Evolutionary conservation across 768 basidiomycete genomes (phyloP).

Genomic region (Lactifluus subvellereus): DNA sequence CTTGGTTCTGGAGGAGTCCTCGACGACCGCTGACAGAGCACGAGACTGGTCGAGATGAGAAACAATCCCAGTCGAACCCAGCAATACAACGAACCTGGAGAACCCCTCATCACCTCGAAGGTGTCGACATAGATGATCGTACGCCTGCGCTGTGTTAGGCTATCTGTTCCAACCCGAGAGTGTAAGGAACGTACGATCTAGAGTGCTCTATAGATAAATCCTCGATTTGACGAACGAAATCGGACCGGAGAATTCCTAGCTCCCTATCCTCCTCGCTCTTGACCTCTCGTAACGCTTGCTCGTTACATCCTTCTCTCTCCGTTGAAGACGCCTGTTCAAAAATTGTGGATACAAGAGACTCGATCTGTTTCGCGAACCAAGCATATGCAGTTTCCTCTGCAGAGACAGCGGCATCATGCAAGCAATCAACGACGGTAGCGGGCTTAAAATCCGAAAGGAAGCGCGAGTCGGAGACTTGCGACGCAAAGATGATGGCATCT

Average conservation of each 20-base stretch:
- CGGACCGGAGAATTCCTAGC: background rate
- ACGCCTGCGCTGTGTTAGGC: background rate
- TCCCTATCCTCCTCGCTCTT: background rate
- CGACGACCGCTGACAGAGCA: constrained; percentile 12
- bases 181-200: constrained; percentile 4
- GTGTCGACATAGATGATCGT: constrained; percentile 1
- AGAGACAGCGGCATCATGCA: background rate
- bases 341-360: background rate
- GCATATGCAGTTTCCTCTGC: background rate
- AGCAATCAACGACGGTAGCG: background rate
- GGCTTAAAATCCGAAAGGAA: constrained; percentile 9
- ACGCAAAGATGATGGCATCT: background rate
- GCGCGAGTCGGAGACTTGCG: background rate
- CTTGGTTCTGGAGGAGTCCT: constrained; percentile 11
- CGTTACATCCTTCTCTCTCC: constrained; percentile 11
- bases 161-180: background rate
- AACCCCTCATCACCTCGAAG: constrained; percentile 2
- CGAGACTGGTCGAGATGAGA: background rate
- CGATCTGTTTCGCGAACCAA: constrained; percentile 8
- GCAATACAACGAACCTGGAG: background rate
- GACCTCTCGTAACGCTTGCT: constrained; percentile 6
- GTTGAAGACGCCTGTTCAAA: background rate
- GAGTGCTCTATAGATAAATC: constrained; percentile 4
- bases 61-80: background rate
- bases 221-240: constrained; percentile 6